Percentiles rank a stretch among this genome's conserved stretches.
Evolutionary conservation across 805 yeast genomes (phyloP).

Genomic region (Hanseniaspora clermontiae): DNA sequence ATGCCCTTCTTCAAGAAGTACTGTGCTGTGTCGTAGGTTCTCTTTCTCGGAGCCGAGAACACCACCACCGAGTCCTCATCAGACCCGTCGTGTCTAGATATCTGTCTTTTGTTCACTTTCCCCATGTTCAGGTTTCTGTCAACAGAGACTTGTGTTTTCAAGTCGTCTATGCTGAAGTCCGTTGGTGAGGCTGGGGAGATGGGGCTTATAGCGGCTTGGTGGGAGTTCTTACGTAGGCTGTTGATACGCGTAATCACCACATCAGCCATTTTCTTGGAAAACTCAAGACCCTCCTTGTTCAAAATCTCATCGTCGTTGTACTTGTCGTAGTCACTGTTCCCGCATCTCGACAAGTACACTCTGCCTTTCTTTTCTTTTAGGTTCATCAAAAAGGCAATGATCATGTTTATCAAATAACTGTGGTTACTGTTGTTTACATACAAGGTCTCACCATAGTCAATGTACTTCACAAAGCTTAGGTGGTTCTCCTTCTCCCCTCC

Average conservation of each 20-base stretch:
- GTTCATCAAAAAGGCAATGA: constrained; percentile 85
- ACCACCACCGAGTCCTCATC: constrained; percentile 57
- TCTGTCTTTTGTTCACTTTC: constrained; percentile 26
- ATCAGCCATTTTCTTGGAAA: constrained; percentile 51
- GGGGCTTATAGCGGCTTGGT: not conserved
- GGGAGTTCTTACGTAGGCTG: constrained; percentile 19
- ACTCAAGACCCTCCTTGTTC: constrained; percentile 57
- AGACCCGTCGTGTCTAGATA: constrained; percentile 41
- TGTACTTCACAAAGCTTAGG: constrained; percentile 68
- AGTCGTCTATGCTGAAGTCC: not conserved
- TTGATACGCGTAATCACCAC: constrained; percentile 35
- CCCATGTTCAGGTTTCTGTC: constrained; percentile 21
- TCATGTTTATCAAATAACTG: constrained; percentile 82
- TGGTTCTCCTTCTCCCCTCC: constrained; percentile 34
- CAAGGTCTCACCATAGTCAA: constrained; percentile 79
- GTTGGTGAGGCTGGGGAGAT: not conserved
- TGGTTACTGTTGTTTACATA: constrained; percentile 58
- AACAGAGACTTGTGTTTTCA: constrained; percentile 13
- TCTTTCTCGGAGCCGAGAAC: constrained; percentile 88
- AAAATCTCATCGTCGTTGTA: constrained; percentile 72
- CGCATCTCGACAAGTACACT: constrained; percentile 84
- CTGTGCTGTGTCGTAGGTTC: constrained; percentile 70
- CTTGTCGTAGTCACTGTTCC: constrained; percentile 35
- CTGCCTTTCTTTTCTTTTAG: constrained; percentile 76
- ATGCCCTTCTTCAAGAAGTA: constrained; percentile 53